Evolutionary conservation across 2,329 filamentous ascomycete genomes (phyloP), one percentile per base, ranked within the genome.

Genomic region (Hymenoscyphus scutula): DNA sequence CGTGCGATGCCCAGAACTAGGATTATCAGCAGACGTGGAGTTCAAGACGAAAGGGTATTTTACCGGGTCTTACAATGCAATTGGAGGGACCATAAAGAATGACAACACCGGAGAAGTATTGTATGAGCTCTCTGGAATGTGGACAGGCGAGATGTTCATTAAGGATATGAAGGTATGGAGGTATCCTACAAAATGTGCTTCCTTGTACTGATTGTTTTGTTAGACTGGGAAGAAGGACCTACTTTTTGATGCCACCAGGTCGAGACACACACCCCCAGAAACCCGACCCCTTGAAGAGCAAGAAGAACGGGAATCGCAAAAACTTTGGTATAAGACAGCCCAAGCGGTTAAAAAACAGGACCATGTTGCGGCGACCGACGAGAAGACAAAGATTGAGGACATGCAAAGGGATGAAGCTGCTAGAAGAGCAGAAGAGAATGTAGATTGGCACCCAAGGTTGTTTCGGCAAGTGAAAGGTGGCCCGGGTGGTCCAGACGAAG

Each of bases 31-130:
- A 64, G 94, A 99, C 74, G 87, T 99, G 65, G 95, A 99, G 69
- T 99, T 99, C 84, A 98, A 98, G 80, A 96, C 92, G 59, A 98
- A 98, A 77, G 95, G 95, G 5, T 99, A 96, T 84, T 94, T 99
- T 67, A 89, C 92, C 59, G 95, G 95, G 7, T 95, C 91, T 1
- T 99, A 99, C 77, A 97, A 99, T 73, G 92, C 92, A 41, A 97
- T 99, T 71, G 92, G 92, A 8, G 95, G 95, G 8, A 87, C 82
- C 48, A 96, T 99, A 78, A 96, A 89, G 77, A 91, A 93, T 69
- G 91, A 93, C 67, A 87, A 88, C 73, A 93, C 91, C 0, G 92
- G 91, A 37, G 93, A 97, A 75, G 78, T 89, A 6, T 81, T 97
- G n/a, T 98, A 87, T 73, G 95, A 99, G 76, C 81, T 99, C 6